These are phyloP conservation scores for Austroboletus novae-zelandiae DNA, from an alignment of 1,284 basidiomycete genomes.

Conservation along the genomic window DNA sequence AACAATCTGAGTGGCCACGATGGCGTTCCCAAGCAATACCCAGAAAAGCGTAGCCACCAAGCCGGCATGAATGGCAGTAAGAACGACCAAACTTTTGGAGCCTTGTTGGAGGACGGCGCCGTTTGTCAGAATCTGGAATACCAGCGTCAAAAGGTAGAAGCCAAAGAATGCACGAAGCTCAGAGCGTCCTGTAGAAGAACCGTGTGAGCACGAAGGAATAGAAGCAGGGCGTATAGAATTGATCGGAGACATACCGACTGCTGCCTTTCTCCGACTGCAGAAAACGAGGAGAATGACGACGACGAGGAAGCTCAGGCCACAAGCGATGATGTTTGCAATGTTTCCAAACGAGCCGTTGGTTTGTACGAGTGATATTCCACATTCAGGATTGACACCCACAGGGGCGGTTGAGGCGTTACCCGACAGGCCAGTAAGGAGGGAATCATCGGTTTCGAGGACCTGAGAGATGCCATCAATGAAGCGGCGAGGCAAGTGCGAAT, in stretches of 20 bases:
- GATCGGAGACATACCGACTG: conserved; percentile 27
- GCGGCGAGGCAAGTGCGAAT: background rate
- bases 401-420: conserved; percentile 45
- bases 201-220: conserved; percentile 8
- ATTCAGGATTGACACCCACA: conserved; percentile 56
- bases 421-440: conserved; percentile 40
- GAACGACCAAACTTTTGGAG: conserved; percentile 57
- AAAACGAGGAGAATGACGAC: conserved; percentile 46
- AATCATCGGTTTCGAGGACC: conserved; percentile 36
- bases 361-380: conserved; percentile 50
- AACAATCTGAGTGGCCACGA: conserved; percentile 80
- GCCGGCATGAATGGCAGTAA: conserved; percentile 76
- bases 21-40: conserved; percentile 72
- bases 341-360: conserved; percentile 59
- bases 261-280: conserved; percentile 47
- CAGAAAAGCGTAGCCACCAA: conserved; percentile 73
- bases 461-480: conserved; percentile 13
- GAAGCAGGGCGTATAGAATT: background rate
- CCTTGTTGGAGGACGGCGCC: conserved; percentile 77
- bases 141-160: conserved; percentile 68
- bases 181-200: conserved; percentile 49
- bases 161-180: conserved; percentile 67
- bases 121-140: conserved; percentile 76
- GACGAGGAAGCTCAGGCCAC: conserved; percentile 57
- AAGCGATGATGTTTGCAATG: conserved; percentile 71